phyloP scores from a whole-genome alignment of 352 stramenopile genomes.

The Lagenidium sp. region DNA sequence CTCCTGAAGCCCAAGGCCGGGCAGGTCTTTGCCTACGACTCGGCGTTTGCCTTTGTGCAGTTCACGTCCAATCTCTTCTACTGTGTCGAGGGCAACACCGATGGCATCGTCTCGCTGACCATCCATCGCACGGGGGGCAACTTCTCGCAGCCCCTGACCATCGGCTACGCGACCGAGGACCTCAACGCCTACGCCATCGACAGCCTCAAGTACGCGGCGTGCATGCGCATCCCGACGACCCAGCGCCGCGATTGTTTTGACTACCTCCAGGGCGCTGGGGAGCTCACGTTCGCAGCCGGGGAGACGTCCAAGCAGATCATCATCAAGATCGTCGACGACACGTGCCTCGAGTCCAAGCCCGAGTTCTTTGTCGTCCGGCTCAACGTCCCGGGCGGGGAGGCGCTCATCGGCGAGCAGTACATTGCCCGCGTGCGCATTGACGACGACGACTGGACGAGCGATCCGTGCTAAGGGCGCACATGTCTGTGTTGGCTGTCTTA shows the following conservation, averaged over 20 bases:
- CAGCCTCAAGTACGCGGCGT: constrained; percentile 41
- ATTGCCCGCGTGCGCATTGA: constrained; percentile 87
- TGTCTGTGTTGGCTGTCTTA: too few relatives aligned
- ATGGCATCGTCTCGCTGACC: constrained; percentile 51
- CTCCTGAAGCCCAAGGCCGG: constrained; percentile 24
- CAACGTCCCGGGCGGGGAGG: constrained; percentile 85
- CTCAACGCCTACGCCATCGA: constrained; percentile 50
- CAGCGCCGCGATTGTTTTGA: constrained; percentile 54
- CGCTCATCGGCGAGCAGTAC: constrained; percentile 87
- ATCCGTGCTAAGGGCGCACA: constrained; percentile 27
- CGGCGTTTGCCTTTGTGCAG: constrained; percentile 32
- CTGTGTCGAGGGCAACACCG: constrained; percentile 50
- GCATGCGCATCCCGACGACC: constrained; percentile 41
- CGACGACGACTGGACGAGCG: constrained; percentile 84
- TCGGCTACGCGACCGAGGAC: constrained; percentile 74
- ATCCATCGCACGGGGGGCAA: constrained; percentile 31
- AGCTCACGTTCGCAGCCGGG: constrained; percentile 85
- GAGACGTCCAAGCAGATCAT: constrained; percentile 83
- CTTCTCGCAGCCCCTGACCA: constrained; percentile 35
- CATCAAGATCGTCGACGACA: constrained; percentile 92
- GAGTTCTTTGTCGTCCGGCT: constrained; percentile 91
- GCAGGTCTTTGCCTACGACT: constrained; percentile 62
- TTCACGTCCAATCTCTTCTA: constrained; percentile 53
- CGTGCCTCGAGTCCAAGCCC: constrained; percentile 79
- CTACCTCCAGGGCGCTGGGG: constrained; percentile 71